These are phyloP conservation scores for Exserohilum turcica DNA, from an alignment of 2,329 filamentous ascomycete species.

Conservation along the genomic window DNA sequence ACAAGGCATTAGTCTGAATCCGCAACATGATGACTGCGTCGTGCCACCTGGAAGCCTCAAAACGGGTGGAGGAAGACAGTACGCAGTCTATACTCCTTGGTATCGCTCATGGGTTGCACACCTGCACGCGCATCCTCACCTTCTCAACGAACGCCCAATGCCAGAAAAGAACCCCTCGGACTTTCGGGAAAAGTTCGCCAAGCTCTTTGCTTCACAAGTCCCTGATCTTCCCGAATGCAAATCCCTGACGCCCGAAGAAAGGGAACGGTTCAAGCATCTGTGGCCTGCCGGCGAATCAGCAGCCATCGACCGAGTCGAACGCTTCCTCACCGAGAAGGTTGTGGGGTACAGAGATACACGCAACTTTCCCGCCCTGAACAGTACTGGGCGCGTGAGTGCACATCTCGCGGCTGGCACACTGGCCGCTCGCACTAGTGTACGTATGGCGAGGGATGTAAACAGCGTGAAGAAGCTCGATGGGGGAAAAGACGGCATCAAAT, in stretches of 20 bases:
- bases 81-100: conserved; percentile 85
- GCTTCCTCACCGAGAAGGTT: conserved; percentile 55
- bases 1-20: conserved; percentile 70
- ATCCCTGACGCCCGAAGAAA: conserved; percentile 52
- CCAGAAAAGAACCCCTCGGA: conserved; percentile 61
- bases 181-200: conserved; percentile 55
- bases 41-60: conserved; percentile 73
- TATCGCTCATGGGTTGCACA: conserved; percentile 76
- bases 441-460: conserved; percentile 59
- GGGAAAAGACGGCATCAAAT: conserved; percentile 49
- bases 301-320: conserved; percentile 48
- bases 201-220: conserved; percentile 39
- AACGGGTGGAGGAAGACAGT: conserved; percentile 75
- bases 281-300: conserved; percentile 55
- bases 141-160: conserved; percentile 66
- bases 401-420: conserved; percentile 55
- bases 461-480: conserved; percentile 59
- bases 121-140: conserved; percentile 69
- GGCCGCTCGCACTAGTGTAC: conserved; percentile 51
- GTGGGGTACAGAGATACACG: conserved; percentile 49
- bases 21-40: conserved; percentile 80
- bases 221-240: conserved; percentile 66
- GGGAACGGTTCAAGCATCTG: conserved; percentile 46
- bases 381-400: conserved; percentile 49
- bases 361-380: conserved; percentile 50